Conservation (phyloP, 495 filamentous ascomycete genomes). For the Astrothelium macrocarpum region DNA sequence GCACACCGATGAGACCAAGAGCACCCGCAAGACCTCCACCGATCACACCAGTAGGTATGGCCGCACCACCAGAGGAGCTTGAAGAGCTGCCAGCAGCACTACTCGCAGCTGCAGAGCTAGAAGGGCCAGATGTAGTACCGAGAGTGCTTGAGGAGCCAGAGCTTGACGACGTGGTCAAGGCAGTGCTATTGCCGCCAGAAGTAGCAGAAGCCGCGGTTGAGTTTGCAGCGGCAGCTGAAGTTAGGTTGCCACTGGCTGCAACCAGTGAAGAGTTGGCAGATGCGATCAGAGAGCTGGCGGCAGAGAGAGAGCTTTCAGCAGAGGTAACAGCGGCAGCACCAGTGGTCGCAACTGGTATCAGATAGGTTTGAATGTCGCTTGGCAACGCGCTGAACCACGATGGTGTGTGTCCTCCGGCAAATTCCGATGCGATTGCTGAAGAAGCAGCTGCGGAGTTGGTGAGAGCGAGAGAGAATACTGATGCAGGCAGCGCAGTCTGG, state of each 20-base stretch:
- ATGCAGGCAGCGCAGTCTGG: constrained; percentile 17
- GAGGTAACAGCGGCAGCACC: constrained; percentile 7
- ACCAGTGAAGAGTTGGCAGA: background rate
- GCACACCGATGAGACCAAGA: constrained; percentile 32
- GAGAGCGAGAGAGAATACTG: constrained; percentile 12
- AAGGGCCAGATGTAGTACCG: background rate
- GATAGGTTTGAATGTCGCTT: constrained; percentile 19
- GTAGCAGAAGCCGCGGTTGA: background rate
- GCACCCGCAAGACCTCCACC: constrained; percentile 30
- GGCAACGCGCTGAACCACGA: constrained; percentile 22
- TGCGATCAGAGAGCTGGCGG: constrained; percentile 8
- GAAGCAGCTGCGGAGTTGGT: constrained; percentile 18
- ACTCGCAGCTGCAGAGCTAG: constrained; percentile 8
- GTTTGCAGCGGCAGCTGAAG: constrained; percentile 6
- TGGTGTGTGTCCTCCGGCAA: constrained; percentile 18
- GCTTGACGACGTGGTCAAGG: background rate
- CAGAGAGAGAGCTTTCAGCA: constrained; percentile 11
- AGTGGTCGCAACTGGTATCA: constrained; percentile 13
- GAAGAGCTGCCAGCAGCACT: constrained; percentile 12
- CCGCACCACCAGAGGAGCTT: constrained; percentile 21
- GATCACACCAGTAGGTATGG: constrained; percentile 27
- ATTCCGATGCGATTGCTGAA: constrained; percentile 17
- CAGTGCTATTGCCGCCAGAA: background rate
- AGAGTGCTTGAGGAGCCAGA: constrained; percentile 3
- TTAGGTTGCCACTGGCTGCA: constrained; percentile 4